A percentile compares a stretch with the other conserved stretches of the same genome.
Conservation (phyloP, 2,329 filamentous ascomycete genomes). For the Pleomassaria siparia region DNA sequence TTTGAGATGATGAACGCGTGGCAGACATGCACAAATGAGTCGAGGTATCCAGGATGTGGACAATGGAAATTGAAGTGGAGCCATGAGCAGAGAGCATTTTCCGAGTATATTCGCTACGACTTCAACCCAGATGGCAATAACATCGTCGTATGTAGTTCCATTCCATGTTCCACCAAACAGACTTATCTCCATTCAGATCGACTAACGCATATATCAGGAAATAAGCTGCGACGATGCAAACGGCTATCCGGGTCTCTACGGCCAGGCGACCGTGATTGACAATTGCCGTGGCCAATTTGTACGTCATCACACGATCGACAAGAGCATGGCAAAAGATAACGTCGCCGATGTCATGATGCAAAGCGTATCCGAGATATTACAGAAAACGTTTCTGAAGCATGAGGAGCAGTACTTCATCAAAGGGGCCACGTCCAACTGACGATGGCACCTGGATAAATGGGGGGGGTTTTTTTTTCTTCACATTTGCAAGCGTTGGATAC, state of each 20-base stretch:
- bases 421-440: not conserved
- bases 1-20: conserved; percentile 33
- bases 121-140: conserved; percentile 31
- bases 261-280: conserved; percentile 15
- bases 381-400: conserved; percentile 6
- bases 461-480: too few species aligned
- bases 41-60: conserved; percentile 27
- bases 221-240: conserved; percentile 40
- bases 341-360: conserved; percentile 13
- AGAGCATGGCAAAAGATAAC: conserved; percentile 14
- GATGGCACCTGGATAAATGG: not conserved
- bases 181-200: not conserved
- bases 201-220: conserved; percentile 10
- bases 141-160: conserved; percentile 25
- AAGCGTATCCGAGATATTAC: conserved; percentile 12
- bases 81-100: conserved; percentile 38
- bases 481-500: too few species aligned
- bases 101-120: conserved; percentile 38
- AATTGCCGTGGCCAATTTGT: conserved; percentile 34
- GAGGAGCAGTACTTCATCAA: conserved; percentile 1
- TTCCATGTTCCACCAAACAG: not conserved
- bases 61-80: conserved; percentile 31
- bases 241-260: conserved; percentile 28
- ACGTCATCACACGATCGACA: conserved; percentile 29
- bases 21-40: conserved; percentile 31